Conservation (phyloP, 345 rosid genomes). For the Turnera subulata region DNA sequence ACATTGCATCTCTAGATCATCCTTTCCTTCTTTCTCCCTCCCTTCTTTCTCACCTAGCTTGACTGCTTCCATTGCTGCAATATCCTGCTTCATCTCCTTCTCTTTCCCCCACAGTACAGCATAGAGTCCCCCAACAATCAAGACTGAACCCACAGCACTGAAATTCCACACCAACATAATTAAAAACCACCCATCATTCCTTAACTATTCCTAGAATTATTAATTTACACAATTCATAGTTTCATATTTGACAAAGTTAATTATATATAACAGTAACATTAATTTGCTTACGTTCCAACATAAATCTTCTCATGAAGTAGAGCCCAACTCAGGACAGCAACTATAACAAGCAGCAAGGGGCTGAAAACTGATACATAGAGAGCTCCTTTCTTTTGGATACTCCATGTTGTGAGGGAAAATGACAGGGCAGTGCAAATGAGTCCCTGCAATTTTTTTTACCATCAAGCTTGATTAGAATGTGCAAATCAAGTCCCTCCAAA, state of each 20-base stretch:
- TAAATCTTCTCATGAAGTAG: conserved; percentile 71
- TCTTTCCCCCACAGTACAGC: conserved; percentile 90
- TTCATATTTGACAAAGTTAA: too few species aligned
- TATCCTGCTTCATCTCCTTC: conserved; percentile 34
- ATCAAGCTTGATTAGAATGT: neutral
- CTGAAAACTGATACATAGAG: conserved; percentile 86
- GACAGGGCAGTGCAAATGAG: conserved; percentile 68
- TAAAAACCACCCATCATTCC: neutral
- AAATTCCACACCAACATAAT: neutral
- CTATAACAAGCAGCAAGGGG: conserved; percentile 67
- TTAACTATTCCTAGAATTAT: too few species aligned
- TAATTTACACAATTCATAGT: too few species aligned
- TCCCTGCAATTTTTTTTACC: conserved; percentile 39
- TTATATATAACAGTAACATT: too few species aligned
- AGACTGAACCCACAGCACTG: conserved; percentile 64
- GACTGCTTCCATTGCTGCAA: conserved; percentile 5
- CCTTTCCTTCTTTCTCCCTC: conserved; percentile 11
- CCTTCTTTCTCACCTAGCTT: conserved; percentile 9
- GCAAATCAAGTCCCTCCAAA: too few species aligned
- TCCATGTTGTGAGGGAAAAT: conserved; percentile 65
- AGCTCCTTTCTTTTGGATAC: conserved; percentile 71
- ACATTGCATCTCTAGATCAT: conserved; percentile 35
- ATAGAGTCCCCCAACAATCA: conserved; percentile 71
- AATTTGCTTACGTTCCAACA: conserved; percentile 63
- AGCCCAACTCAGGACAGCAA: conserved; percentile 77